Evolutionary conservation across 225 moss, liverwort and hornwort species (phyloP), one percentile per base, ranked within the genome.

Genomic region (Straminergon stramineum): DNA sequence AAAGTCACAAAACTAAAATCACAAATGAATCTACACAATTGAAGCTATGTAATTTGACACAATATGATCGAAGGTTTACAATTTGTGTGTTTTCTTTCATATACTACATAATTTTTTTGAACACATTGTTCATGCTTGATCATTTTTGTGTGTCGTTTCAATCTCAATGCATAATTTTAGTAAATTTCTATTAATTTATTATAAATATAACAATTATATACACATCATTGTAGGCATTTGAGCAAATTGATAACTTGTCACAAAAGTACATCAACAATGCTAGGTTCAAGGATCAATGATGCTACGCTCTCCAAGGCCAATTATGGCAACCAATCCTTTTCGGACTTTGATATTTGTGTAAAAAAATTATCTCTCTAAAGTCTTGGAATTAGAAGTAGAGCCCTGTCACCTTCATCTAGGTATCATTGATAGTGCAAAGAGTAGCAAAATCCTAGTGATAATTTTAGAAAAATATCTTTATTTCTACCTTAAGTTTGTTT

Each of bases 231-330:
- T 68, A 37, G 37, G 12, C 12, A 68, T 68, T 37, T 68, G 11
- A 68, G 12, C 11, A 68, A 68, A 37, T 21, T 6, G 10, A 37
- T 11, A 21, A 21, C 6, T 37, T n/a, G 1, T 69, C 4, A 12
- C 0, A 1, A 0, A 71, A 41, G 5, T 41, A 5, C 9, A 71
- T 67, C 0, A 3, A 67, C 1, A 1, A 19, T 2, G 6, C 2
- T 6, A 35, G 27, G 35, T 67, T 35, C 18, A 67, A n/a, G n/a
- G n/a, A n/a, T n/a, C n/a, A n/a, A n/a, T n/a, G n/a, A n/a, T 35
- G 10, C 3, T 1, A n/a, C n/a, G 0, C 15, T 73, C 5, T 43
- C 9, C 0, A 15, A 43, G 0, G 15, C 9, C 2, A 14, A 1
- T 16, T 2, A 9, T 14, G 9, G 11, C 43, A 43, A 73, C 3